phyloP scores from a whole-genome alignment of 2,329 filamentous ascomycete species.

The Colletotrichum nymphaeae region DNA sequence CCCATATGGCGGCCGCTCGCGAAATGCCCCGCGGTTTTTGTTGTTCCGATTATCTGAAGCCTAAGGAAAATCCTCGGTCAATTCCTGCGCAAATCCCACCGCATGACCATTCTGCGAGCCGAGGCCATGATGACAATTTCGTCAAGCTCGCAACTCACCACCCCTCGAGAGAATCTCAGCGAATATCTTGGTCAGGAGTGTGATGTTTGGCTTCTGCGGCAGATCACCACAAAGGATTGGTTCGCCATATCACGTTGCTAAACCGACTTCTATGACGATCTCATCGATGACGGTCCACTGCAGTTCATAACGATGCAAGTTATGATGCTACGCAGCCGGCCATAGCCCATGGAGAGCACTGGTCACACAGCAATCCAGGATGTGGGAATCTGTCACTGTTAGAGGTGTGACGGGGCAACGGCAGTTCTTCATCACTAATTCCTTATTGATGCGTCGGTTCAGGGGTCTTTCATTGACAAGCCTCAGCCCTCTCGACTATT shows the following conservation, averaged over 20 bases:
- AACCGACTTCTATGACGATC: not conserved
- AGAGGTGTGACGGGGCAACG: constrained; percentile 8
- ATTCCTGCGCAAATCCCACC: not conserved
- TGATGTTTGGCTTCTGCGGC: not conserved
- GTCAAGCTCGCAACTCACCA: not conserved
- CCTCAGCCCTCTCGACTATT: constrained; percentile 12
- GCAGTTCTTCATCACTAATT: constrained; percentile 34
- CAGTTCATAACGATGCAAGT: not conserved
- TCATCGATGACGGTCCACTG: not conserved
- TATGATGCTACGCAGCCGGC: not conserved
- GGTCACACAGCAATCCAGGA: not conserved
- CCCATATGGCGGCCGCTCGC: constrained; percentile 26
- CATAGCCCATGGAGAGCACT: not conserved
- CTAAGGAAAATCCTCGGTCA: not conserved
- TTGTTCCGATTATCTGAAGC: not conserved
- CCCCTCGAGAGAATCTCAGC: not conserved
- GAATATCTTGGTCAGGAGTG: not conserved
- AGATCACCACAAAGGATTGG: not conserved
- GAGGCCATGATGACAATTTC: not conserved
- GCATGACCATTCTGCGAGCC: not conserved
- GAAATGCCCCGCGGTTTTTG: not conserved
- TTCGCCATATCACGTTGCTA: not conserved
- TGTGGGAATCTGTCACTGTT: constrained; percentile 3
- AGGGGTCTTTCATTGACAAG: constrained; percentile 17
- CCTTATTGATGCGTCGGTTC: constrained; percentile 28